phyloP scores from a whole-genome alignment of 805 yeast species.

The Candida awuae region DNA sequence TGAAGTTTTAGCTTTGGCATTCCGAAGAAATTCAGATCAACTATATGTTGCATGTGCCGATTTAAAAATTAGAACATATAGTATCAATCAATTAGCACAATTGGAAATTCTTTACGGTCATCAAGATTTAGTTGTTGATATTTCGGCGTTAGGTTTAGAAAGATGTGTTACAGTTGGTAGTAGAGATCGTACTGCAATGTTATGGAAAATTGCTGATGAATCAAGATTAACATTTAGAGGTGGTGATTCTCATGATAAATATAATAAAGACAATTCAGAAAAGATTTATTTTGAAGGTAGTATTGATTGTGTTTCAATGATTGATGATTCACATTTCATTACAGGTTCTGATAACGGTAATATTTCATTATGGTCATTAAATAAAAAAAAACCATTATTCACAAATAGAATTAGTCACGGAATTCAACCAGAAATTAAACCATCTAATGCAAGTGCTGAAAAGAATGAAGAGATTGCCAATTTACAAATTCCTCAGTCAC shows the following conservation, averaged over 20 bases:
- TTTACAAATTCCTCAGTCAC: conserved; percentile 56
- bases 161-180: conserved; percentile 95
- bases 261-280: conserved; percentile 17
- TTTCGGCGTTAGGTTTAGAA: conserved; percentile 74
- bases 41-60: conserved; percentile 91
- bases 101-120: conserved; percentile 91
- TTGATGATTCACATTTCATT: conserved; percentile 86
- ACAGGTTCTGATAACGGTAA: conserved; percentile 96
- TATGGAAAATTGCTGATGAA: conserved; percentile 96
- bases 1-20: conserved; percentile 61
- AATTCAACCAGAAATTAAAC: conserved; percentile 32
- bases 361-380: conserved; percentile 80
- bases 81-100: conserved; percentile 79
- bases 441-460: conserved; percentile 51
- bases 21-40: conserved; percentile 76
- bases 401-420: conserved; percentile 76
- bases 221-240: conserved; percentile 89
- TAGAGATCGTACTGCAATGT: conserved; percentile 88
- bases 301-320: conserved; percentile 82
- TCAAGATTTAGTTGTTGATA: conserved; percentile 80
- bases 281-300: conserved; percentile 67
- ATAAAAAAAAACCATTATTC: conserved; percentile 80
- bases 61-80: conserved; percentile 78
- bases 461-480: conserved; percentile 28
- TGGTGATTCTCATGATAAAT: conserved; percentile 51